Evolutionary conservation across 495 filamentous ascomycete genomes (phyloP), one percentile per base, ranked within the genome.

Genomic region (Lineolata rhizophorae): DNA sequence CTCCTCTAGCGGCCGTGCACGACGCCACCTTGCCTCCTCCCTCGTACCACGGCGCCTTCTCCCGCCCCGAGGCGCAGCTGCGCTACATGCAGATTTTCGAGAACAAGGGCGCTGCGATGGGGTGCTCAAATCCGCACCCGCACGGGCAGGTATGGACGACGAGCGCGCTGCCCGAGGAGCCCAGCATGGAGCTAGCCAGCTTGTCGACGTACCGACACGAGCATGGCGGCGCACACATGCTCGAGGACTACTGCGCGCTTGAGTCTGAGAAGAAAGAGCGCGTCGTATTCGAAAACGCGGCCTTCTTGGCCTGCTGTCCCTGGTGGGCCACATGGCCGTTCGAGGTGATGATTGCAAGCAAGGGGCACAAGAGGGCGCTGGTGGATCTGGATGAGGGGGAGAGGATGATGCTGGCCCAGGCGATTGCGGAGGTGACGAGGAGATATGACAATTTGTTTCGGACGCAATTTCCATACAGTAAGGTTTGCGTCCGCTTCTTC

Each of bases 241-340:
- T 97, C 15, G 70, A 64, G 20, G 87, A 93, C 55, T 97, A 97
- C 44, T 81, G 73, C 5, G 65, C 65, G 39, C 58, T 93, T 2
- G 87, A 97, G 55, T 58, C 70, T 35, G 60, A 67, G 39, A 87
- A 91, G 53, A 47, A 67, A 36, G 83, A 94, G 49, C 66, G 87
- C 6, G 62, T 91, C 11, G 81, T 97, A 2, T 84, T 77, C 41
- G 70, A 81, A 47, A 95, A 97, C 48, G 64, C 56, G 10, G 61
- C 56, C 0, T 95, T 94, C 52, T 48, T 91, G 15, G 75, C 81
- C 0, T 62, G 93, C 14, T 90, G 81, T 46, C 87, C 87, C 1
- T 97, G 84, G 83, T 97, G 87, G 87, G 87, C 77, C 0, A 62
- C 76, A 12, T 97, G 87, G 87, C 87, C 87, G 1, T 97, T 93